These are phyloP conservation scores for Populus alba DNA, from an alignment of 345 rosid genomes.

Conservation along the genomic window DNA sequence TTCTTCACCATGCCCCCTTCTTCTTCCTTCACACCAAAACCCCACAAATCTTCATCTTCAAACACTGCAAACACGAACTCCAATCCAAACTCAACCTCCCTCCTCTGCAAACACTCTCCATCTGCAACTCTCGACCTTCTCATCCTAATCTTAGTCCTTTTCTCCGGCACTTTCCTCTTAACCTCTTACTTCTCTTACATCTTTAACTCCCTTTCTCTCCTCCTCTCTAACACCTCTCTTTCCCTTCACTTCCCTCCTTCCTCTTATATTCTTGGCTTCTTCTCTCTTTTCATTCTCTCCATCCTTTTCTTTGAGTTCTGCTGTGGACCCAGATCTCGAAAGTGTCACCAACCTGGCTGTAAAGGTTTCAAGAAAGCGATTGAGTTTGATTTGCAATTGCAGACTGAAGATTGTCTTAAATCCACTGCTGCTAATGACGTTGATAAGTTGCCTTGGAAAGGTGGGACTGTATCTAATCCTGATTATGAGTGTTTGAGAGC, in stretches of 20 bases:
- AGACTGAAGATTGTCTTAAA: conserved; percentile 67
- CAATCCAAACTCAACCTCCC: conserved; percentile 30
- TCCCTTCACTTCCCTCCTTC: conserved; percentile 26
- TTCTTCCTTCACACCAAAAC: conserved; percentile 19
- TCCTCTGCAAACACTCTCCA: conserved; percentile 74
- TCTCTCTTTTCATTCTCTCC: conserved; percentile 43
- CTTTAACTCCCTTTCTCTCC: conserved; percentile 70
- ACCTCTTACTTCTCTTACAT: conserved; percentile 82
- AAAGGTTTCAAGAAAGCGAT: conserved; percentile 82
- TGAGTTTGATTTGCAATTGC: conserved; percentile 94
- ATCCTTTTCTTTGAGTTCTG: conserved; percentile 48
- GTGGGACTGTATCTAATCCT: conserved; percentile 72
- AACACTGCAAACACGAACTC: conserved; percentile 23
- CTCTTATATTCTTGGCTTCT: conserved; percentile 56
- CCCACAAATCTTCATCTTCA: conserved; percentile 11
- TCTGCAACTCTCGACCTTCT: conserved; percentile 84
- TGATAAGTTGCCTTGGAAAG: conserved; percentile 87
- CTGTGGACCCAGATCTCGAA: conserved; percentile 77
- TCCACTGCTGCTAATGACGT: conserved; percentile 53
- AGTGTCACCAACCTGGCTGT: conserved; percentile 64
- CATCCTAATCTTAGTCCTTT: conserved; percentile 62
- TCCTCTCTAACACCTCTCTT: conserved; percentile 42
- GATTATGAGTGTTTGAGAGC: conserved; percentile 89
- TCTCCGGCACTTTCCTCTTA: conserved; percentile 73
- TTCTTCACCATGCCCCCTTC: conserved; percentile 24